phyloP scores from a whole-genome alignment of 345 rosid species.

The Lagerstroemia speciosa region DNA sequence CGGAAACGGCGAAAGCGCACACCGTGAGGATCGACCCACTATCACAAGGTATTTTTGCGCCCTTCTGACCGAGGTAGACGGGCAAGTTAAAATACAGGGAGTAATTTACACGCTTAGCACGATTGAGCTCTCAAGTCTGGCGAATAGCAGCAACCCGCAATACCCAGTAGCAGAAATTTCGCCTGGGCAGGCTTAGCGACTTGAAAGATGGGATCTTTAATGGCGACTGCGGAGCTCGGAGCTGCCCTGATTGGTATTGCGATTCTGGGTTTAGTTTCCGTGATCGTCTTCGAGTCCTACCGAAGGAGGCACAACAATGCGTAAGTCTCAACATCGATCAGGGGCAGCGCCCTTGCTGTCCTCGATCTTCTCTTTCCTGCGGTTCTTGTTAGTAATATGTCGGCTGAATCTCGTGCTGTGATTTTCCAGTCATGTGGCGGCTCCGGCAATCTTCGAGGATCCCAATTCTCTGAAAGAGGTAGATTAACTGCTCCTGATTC shows the following conservation, averaged over 20 bases:
- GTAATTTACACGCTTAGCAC: no score
- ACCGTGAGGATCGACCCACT: no score
- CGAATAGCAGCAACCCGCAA: no score
- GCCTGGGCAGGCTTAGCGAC: not conserved
- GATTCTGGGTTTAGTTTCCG: constrained; percentile 26
- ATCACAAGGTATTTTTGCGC: no score
- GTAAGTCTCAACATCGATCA: constrained; percentile 18
- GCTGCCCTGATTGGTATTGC: constrained; percentile 20
- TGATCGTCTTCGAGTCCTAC: constrained; percentile 49
- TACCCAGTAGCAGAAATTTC: no score
- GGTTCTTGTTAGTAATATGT: not conserved
- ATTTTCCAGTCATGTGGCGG: constrained; percentile 46
- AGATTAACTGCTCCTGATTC: constrained; percentile 1
- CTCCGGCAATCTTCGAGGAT: constrained; percentile 61
- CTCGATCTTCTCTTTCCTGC: not conserved
- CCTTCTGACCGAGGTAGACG: no score
- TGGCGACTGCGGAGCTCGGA: constrained; percentile 28
- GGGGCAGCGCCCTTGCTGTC: not conserved
- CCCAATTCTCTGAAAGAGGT: constrained; percentile 73
- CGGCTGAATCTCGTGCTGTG: constrained; percentile 1
- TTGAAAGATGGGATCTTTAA: constrained; percentile 38
- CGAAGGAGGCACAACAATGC: constrained; percentile 51
- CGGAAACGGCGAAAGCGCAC: no score
- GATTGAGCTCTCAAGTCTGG: no score
- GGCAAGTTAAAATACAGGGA: no score